Conservation (phyloP, 176 grass and related monocot genomes). For the Carex scoparia region DNA sequence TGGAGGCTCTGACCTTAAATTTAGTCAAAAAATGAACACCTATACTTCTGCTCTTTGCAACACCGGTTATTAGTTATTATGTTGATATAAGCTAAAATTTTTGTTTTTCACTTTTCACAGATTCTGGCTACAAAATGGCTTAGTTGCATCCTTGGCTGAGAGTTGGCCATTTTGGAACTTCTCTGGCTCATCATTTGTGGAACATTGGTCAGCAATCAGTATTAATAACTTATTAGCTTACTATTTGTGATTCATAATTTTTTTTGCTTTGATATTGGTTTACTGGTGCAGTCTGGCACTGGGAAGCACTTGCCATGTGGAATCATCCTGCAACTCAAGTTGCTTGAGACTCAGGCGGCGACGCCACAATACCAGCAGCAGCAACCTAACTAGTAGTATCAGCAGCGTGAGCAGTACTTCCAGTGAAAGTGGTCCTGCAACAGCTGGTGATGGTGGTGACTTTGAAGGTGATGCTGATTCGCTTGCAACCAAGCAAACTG, state of each 20-base stretch:
- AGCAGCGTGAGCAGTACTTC: slow-evolving; percentile 86
- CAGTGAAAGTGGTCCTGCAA: slow-evolving; percentile 58
- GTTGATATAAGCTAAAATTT: neutral
- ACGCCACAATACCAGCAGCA: slow-evolving; percentile 49
- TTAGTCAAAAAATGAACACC: neutral
- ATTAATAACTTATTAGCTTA: slow-evolving; percentile 17
- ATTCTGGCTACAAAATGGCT: slow-evolving; percentile 59
- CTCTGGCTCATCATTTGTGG: slow-evolving; percentile 63
- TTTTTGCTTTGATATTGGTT: slow-evolving; percentile 15
- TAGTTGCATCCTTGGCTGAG: slow-evolving; percentile 59
- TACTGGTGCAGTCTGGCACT: slow-evolving; percentile 37
- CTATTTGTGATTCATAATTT: neutral
- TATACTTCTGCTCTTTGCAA: neutral
- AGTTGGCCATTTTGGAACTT: slow-evolving; percentile 97
- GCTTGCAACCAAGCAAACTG: slow-evolving; percentile 54
- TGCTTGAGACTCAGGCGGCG: slow-evolving; percentile 61
- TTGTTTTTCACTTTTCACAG: slow-evolving; percentile 37
- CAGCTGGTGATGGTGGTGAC: slow-evolving; percentile 69
- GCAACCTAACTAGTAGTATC: slow-evolving; percentile 65
- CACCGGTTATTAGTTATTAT: neutral
- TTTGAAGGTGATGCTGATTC: slow-evolving; percentile 92
- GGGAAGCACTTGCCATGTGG: slow-evolving; percentile 47
- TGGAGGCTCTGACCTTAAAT: neutral
- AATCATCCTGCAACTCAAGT: slow-evolving; percentile 62
- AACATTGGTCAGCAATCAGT: slow-evolving; percentile 59